Evolutionary conservation across 1,139 yeast species (phyloP), one percentile per base, ranked within the genome.

Genomic region (Lodderomyces margitis): DNA sequence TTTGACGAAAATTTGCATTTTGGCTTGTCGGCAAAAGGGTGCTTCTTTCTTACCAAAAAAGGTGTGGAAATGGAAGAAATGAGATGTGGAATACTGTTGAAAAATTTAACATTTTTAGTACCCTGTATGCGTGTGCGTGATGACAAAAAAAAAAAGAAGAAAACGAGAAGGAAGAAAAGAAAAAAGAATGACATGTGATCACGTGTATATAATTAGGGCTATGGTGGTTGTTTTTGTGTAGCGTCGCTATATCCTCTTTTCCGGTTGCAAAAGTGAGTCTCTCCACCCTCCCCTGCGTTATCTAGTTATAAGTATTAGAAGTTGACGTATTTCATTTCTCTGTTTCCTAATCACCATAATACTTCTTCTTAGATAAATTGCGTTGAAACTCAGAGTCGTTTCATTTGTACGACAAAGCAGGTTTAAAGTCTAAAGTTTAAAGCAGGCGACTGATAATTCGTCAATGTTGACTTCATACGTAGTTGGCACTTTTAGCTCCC

Each of bases 1-100:
- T 80, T 91, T 91, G 78, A 92, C 97, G 80, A 92, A 92, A 80
- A 91, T 89, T 80, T 91, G 97, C 98, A 91, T 91, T 65, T 72
- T 36, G 77, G 76, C 67, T 69, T 66, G 74, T 67, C 74, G 58
- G 73, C 74, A 66, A 65, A 42, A 47, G 33, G 37, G 57, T 70
- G 78, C 78, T 72, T 72, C 78, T 71, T 72, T 72, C 78, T 66
- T 69, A 71, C 78, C 78, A 64, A 58, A 37, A 14, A 21, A 8
- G 27, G 25, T 31, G 34, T 33, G 54, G 40, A 42, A 43, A 42
- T 46, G 46, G 38, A 42, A 38, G 40, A 44, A 24, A 40, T 40
- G 36, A 37, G 30, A 23, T 14, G 30, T 10, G 21, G 17, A 3
- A 35, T 30, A 16, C 15, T 16, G 34, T 24, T 10, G n/a, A 34